These are phyloP conservation scores for Triticum monococcum DNA, from an alignment of 176 grass and related monocot genomes.

Conservation along the genomic window DNA sequence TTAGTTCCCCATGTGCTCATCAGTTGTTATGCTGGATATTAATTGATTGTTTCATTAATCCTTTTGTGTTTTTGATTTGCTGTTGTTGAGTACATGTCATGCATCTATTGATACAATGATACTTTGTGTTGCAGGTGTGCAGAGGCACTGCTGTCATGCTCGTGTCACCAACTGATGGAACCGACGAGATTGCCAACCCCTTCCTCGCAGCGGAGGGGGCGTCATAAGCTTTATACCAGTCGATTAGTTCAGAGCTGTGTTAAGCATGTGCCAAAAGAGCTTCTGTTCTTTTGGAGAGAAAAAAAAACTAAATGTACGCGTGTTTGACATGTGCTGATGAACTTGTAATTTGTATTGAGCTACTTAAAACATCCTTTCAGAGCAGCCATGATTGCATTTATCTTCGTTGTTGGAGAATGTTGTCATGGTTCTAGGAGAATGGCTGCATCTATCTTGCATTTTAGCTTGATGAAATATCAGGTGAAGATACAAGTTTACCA, in stretches of 20 bases:
- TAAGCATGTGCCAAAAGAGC: neutral
- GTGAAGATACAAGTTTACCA: neutral
- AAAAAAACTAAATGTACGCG: neutral
- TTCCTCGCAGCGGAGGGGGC: conserved; percentile 69
- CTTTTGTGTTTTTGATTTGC: neutral
- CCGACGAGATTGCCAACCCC: conserved; percentile 86
- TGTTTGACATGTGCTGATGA: neutral
- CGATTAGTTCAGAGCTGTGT: neutral
- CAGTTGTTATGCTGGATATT: neutral
- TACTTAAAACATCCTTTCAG: neutral
- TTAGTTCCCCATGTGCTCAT: neutral
- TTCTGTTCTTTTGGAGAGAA: neutral
- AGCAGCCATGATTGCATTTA: neutral
- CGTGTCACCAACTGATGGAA: conserved; percentile 90
- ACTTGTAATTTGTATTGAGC: neutral
- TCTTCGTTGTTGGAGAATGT: neutral
- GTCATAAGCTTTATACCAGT: conserved; percentile 22
- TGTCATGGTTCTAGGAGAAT: neutral
- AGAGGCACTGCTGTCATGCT: conserved; percentile 91
- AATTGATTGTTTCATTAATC: neutral
- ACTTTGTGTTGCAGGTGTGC: conserved; percentile 57
- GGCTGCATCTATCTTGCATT: neutral
- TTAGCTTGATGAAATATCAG: neutral
- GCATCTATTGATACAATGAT: neutral
- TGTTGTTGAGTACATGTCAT: neutral